Base-by-base conservation (phyloP, 2,329 filamentous ascomycete species). In the Amauroascus verrucosus region DNA sequence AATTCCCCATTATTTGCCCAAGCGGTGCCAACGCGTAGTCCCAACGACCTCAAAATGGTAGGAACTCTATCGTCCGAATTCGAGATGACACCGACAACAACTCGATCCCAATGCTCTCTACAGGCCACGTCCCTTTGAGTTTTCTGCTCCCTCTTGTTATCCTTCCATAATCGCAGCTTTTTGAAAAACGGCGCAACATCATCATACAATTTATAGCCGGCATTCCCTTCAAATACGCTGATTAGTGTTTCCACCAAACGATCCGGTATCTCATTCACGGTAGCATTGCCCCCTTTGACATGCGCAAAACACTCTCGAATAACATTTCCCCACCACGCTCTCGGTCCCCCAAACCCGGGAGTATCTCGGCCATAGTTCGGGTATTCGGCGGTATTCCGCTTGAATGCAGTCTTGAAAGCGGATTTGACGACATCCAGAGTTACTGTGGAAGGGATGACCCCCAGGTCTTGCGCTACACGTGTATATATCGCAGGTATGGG, bases 21-120 rank as follows among this genome's bases (percentile, higher is more conserved):
- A 9, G 61, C 57, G 53, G 61, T 59, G 3, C 70, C 70, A 33
- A 74, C 66, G 2, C 54, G 56, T 8, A 74, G 41, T 0, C 70
- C 70, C 49, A 75, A 53, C 1, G 67, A 66, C 50, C 64, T 65
- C 32, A 75, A 56, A 6, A 75, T 67, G 9, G 57, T 61, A 2
- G 66, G 63, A 18, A 74, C 65, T 1, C 72, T 65, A 53, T 74
- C 72, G 59, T 75, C 72, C 9, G 72, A 73, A 55, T 75, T 75
- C 3, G 72, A 74, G 40, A 75, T 55, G 5, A 75, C 65, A 0
- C 72, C 72, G 0, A 73, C 59, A 20, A 72, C 32, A 2, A 74
- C 56, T 6, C 63, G 60, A n/a, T 69, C 63, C 51, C 70, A 57
- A 51, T 0, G 57, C 57, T 14, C 54, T 32, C 30, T 46, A 26